Base-by-base conservation (phyloP, 345 rosid genomes). In the Conringia planisiliqua region DNA sequence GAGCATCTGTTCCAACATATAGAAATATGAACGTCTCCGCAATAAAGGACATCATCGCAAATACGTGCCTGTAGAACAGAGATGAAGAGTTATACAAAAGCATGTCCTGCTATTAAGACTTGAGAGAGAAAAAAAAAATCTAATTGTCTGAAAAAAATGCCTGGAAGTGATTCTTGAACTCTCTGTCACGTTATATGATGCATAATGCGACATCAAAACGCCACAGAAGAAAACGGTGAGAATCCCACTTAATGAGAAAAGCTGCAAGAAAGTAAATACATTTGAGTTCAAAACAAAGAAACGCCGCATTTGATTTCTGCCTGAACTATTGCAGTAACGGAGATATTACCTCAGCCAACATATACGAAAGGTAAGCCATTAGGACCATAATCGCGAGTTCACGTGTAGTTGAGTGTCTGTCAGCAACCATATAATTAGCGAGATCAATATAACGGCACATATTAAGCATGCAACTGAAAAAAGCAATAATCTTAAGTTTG, bases 181-280 rank as follows among this genome's bases (percentile, higher is more conserved):
- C 82, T 87, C 91, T 0, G 96, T 84, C 72, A 90, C 86, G 10
- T 89, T 89, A 74, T 89, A 82, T 80, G 89, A 92, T 18, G 96
- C 89, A 73, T 92, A 92, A 78, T 90, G 96, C 2, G 95, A 92
- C 96, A 90, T 90, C 40, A 88, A 74, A 76, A 88, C 85, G 10
- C 96, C 98, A 65, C 92, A 87, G 70, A 90, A 88, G 96, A 92
- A 92, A 64, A 92, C 95, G 0, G 98, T 88, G 70, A 93, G 97
- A 70, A 93, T 93, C 40, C 98, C 97, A 59, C 97, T 93, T 64
- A 93, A 82, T 24, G 82, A 85, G 62, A 88, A 79, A 73, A 93
- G 86, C 98, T 91, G 85, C 84, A 86, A 30, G 70, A 46, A 3
- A 64, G 17, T 22, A 36, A 56, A 14, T 20, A 47, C 36, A 36